Evolutionary conservation across 2,329 filamentous ascomycete genomes (phyloP).

Genomic region (Elsinoe arachidis): DNA sequence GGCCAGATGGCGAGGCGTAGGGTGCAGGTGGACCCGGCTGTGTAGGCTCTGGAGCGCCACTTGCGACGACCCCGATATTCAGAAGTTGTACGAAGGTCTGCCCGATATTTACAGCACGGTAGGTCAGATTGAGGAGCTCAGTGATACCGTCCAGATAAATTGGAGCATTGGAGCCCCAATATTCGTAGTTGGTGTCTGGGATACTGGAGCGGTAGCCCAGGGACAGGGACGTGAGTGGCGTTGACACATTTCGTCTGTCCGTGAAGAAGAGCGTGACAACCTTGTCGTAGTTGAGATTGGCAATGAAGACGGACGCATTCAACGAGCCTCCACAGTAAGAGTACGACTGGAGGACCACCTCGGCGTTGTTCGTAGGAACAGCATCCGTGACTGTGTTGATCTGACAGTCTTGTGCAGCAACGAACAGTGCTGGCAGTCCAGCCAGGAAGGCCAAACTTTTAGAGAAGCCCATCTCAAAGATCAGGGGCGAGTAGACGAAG

Average conservation of each 20-base stretch:
- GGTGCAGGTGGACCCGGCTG: slow-evolving; percentile 21
- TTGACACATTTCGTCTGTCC: slow-evolving; percentile 22
- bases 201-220: slow-evolving; percentile 23
- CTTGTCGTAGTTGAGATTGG: slow-evolving; percentile 27
- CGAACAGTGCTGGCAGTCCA: neutral
- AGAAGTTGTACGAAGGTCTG: slow-evolving; percentile 22
- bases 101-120: slow-evolving; percentile 22
- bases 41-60: slow-evolving; percentile 20
- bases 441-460: neutral
- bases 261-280: slow-evolving; percentile 26
- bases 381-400: neutral
- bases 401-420: slow-evolving; percentile 3
- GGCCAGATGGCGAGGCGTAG: slow-evolving; percentile 24
- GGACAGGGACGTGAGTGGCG: slow-evolving; percentile 22
- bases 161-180: slow-evolving; percentile 23
- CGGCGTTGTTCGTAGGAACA: neutral
- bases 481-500: neutral
- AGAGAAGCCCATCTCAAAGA: neutral
- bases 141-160: slow-evolving; percentile 26
- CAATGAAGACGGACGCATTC: slow-evolving; percentile 23
- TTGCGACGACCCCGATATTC: slow-evolving; percentile 20
- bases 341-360: slow-evolving; percentile 23
- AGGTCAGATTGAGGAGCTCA: slow-evolving; percentile 25
- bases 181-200: slow-evolving; percentile 21
- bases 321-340: slow-evolving; percentile 26